Base-by-base conservation (phyloP, 148 eudicot genomes). In the Nepenthes mirabilis region DNA sequence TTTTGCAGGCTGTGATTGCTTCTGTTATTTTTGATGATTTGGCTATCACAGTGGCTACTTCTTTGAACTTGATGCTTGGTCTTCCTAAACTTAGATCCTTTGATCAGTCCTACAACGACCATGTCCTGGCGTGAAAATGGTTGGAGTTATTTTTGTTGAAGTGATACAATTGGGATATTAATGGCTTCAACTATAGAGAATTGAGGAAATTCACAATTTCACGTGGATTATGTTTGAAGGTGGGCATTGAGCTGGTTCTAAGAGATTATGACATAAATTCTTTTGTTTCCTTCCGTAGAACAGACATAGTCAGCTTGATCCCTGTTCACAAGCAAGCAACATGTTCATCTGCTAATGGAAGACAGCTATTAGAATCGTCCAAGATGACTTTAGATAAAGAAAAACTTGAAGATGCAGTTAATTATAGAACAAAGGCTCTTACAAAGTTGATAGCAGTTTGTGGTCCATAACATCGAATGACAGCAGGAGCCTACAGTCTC, bases 321-420 rank as follows among this genome's bases (percentile, higher is more conserved):
- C 99, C 99, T 52, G 90, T 94, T 61, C 89, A 94, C 68, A 86
- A 75, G 99, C 99, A 94, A 94, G 99, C 99, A 36, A 97, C 99
- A 56, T 94, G 99, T 66, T 94, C 99, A 55, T 89, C 99, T 61
- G 97, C 99, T 14, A 97, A 94, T 80, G 99, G 99, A 57, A 74
- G 97, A 14, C 99, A 23, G 23, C 23, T 23, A 23, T 23, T 23
- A 23, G 23, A 23, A 23, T 23, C 23, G 23, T 23, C 23, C 0
- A 23, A 23, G 23, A 23, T 0, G 0, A 23, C 23, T 23, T 23
- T 23, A 23, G 23, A 23, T 23, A 23, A 23, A 23, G 23, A 23
- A 23, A 23, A 23, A 23, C 23, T 23, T 23, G 23, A 23, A 23
- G 23, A 94, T 70, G 99, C 99, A 61, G 97, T 94, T 64, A 89